A percentile compares a stretch with the other conserved stretches of the same genome.
Evolutionary conservation across 768 basidiomycete species (phyloP).

Genomic region (Naganishia vaughanmartiniae): DNA sequence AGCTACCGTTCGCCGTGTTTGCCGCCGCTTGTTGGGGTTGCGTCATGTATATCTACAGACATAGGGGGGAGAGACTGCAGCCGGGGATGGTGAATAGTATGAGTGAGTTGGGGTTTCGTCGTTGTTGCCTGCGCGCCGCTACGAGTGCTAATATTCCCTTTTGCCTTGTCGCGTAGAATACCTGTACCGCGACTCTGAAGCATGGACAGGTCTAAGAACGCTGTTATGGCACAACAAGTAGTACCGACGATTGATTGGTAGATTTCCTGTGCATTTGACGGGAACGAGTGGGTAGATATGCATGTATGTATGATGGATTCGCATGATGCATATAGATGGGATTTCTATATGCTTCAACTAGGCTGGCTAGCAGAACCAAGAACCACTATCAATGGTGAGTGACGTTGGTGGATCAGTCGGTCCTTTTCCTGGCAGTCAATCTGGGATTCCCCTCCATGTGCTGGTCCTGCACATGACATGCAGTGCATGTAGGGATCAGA

Average conservation of each 20-base stretch:
- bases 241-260: not conserved
- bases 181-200: conserved; percentile 87
- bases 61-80: conserved; percentile 84
- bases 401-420: too few relatives aligned
- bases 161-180: conserved; percentile 55
- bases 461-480: too few relatives aligned
- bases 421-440: too few relatives aligned
- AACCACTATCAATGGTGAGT: too few relatives aligned
- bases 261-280: too few relatives aligned
- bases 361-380: too few relatives aligned
- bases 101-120: conserved; percentile 53
- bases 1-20: conserved; percentile 78
- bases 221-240: conserved; percentile 87
- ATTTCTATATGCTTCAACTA: too few relatives aligned
- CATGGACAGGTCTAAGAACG: conserved; percentile 76
- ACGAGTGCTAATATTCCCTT: not conserved
- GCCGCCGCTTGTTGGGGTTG: conserved; percentile 89
- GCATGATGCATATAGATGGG: too few relatives aligned
- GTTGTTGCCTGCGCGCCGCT: not conserved
- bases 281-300: too few relatives aligned
- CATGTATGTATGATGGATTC: too few relatives aligned
- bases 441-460: too few relatives aligned
- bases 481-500: too few relatives aligned
- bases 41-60: conserved; percentile 93
- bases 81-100: conserved; percentile 96